Base-by-base conservation (phyloP, 257 asterid species). In the Pogostemon cablin region DNA sequence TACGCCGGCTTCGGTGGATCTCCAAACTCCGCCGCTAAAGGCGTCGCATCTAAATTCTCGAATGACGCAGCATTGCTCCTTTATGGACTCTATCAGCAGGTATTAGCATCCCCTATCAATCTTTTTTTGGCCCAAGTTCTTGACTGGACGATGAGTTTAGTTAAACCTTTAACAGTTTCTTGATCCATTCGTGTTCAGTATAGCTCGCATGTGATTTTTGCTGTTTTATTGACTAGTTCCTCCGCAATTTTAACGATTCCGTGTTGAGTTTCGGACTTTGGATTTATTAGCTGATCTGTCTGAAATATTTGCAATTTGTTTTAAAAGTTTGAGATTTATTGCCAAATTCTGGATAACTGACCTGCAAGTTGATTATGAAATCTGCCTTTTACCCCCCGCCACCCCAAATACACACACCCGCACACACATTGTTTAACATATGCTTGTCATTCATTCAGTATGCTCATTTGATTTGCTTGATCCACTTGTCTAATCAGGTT, bases 61-160 rank as follows among this genome's bases (percentile, higher is more conserved):
- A 93, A 86, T 62, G 99, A 91, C 67, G 78, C 84, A 17, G 90
- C 98, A 78, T 86, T 93, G 47, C 90, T 93, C 73, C 99, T 93
- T 62, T 93, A 91, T 78, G 96, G 86, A 39, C 93, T 93, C 64
- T 80, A 91, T 65, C 99, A 93, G 73, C 99, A 92, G 97, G 98
- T 90, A 58, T 73, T 43, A 15, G 39, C 47, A 69, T 7, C 39
- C 25, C 8, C 48, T 20, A 15, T 62, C 70, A 50, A 67, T 38
- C 49, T 77, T 37, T 59, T 59, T 11, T 34, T 47, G 54, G 40
- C 54, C 67, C 59, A 25, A 10, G 58, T 49, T 46, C 68, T 8
- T 69, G 62, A 37, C 47, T 62, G 52, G 59, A 9, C 25, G 55
- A 62, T 66, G 72, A 65, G 63, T 67, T 43, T 69, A 65, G 68